These are phyloP conservation scores for Phytophthora pisi DNA, from an alignment of 352 stramenopile species.

Conservation along the genomic window DNA sequence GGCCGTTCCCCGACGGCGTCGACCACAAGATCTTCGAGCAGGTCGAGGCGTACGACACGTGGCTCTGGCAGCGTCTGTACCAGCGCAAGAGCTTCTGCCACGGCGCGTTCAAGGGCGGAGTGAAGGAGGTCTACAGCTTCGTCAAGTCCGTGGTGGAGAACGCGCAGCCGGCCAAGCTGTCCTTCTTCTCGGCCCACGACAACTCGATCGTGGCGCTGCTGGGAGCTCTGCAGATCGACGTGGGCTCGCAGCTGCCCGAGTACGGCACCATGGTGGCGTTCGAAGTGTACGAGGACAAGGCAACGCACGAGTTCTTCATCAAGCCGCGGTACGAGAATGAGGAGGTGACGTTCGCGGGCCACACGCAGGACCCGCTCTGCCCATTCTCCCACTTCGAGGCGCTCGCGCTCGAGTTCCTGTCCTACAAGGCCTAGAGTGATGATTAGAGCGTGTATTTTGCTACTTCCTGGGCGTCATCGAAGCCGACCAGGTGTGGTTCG, in stretches of 20 bases:
- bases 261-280: conserved; percentile 78
- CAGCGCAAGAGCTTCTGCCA: conserved; percentile 63
- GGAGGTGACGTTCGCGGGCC: conserved; percentile 53
- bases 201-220: conserved; percentile 85
- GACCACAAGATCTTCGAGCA: conserved; percentile 61
- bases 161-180: conserved; percentile 51
- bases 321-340: conserved; percentile 67
- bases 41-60: conserved; percentile 74
- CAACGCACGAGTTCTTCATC: conserved; percentile 55
- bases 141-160: conserved; percentile 51
- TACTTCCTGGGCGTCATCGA: conserved; percentile 28
- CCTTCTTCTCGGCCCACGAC: conserved; percentile 87
- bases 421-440: conserved; percentile 22
- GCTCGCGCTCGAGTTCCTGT: conserved; percentile 58
- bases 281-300: conserved; percentile 67
- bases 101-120: conserved; percentile 64
- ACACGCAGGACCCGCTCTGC: conserved; percentile 59
- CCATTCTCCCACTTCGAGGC: conserved; percentile 71
- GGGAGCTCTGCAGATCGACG: conserved; percentile 69
- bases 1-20: conserved; percentile 73
- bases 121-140: conserved; percentile 62
- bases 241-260: conserved; percentile 56
- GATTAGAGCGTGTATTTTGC: conserved; percentile 18
- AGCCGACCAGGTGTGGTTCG: conserved; percentile 51
- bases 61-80: conserved; percentile 85